Evolutionary conservation across 768 basidiomycete species (phyloP), one percentile per base, ranked within the genome.

Genomic region (Agaricus subrufescens): DNA sequence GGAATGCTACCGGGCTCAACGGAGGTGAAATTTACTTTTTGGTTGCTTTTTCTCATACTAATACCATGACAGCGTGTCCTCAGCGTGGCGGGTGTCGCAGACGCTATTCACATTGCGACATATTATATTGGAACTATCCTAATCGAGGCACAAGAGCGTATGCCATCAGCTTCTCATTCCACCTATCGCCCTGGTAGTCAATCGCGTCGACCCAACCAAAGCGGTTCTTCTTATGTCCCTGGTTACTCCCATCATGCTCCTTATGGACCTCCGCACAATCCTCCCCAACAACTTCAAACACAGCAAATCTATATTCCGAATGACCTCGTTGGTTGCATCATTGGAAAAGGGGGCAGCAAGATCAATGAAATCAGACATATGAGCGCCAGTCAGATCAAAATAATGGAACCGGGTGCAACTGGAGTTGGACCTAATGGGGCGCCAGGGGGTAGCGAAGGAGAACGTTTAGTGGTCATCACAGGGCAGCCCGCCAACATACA

Each of bases 1-100:
- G 91, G 94, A 51, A 97, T 98, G 95, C 81, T 99, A 30, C 96
- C 97, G 1, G 97, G 97, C 14, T 97, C 94, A n/a, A 98, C 96
- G 23, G 97, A 99, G 88, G 95, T 96, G 66, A 64, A 63, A 48
- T 27, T 39, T 34, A 48, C 46, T 52, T 26, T 43, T 38, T 27
- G 39, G 49, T 37, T 40, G 9, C 15, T 50, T 29, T 48, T 26
- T 40, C 56, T 29, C 39, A 19, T 54, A 50, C 47, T 38, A 58
- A 58, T 58, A 50, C 1, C 7, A 61, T 58, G 52, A 14, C 68
- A 98, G 95, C 92, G 97, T 56, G 94, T 99, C 26, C 81, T 99
- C 51, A 97, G 94, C 62, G 96, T 98, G 38, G 94, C 96, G 25
- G 97, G 97, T 38, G 97, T 99, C 50, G 97, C 97, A 23, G 97